Conservation (phyloP, 805 yeast genomes). For the Candida ponderosae region DNA sequence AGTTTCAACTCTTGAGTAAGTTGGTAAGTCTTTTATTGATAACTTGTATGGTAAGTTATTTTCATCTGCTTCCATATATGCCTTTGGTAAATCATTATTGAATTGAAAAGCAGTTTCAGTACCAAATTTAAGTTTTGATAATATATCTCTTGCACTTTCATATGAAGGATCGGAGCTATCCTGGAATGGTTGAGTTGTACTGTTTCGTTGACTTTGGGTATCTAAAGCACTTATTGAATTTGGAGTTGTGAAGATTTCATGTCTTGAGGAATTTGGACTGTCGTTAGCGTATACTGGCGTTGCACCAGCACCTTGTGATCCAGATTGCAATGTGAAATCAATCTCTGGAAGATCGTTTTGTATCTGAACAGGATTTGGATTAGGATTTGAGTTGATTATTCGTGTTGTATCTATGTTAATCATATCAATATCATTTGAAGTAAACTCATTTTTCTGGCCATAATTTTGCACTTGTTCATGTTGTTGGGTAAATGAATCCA, state of each 20-base stretch:
- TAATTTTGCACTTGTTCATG: no score
- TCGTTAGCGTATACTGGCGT: slow-evolving; percentile 8
- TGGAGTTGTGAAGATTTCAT: slow-evolving; percentile 10
- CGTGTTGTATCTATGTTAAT: slow-evolving; percentile 1
- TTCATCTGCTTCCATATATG: slow-evolving; percentile 19
- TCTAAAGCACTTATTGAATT: not conserved
- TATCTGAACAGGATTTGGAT: not conserved
- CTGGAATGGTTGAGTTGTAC: not conserved
- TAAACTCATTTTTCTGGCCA: no score
- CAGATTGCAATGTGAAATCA: slow-evolving; percentile 1
- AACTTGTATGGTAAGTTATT: slow-evolving; percentile 35
- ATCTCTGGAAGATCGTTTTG: not conserved
- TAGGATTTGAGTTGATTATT: no score
- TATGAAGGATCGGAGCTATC: slow-evolving; percentile 10
- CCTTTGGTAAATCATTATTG: slow-evolving; percentile 17
- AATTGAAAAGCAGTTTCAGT: slow-evolving; percentile 15
- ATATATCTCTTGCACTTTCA: slow-evolving; percentile 15
- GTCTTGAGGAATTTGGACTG: slow-evolving; percentile 3
- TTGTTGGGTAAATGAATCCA: no score
- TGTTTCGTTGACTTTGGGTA: not conserved
- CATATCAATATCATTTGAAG: no score
- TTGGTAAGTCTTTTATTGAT: slow-evolving; percentile 57
- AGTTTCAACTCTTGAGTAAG: slow-evolving; percentile 87
- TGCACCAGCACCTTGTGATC: slow-evolving; percentile 9
- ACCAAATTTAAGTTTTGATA: slow-evolving; percentile 19